phyloP scores from a whole-genome alignment of 1,139 yeast genomes.

The Groenewaldozyma sp. region DNA sequence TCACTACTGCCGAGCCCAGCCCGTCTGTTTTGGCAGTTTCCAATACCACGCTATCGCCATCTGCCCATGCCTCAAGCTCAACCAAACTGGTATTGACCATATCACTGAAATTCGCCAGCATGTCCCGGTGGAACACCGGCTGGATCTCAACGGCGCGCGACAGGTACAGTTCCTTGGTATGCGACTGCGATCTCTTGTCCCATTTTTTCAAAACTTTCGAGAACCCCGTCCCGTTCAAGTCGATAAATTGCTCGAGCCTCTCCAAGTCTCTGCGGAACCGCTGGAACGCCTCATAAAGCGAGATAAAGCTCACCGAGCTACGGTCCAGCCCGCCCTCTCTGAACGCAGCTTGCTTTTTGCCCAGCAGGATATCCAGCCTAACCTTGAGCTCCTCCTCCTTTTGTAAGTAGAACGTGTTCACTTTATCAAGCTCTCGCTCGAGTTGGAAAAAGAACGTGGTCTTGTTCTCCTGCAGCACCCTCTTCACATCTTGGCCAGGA shows the following conservation, averaged over 20 bases:
- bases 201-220: slow-evolving; percentile 92
- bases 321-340: slow-evolving; percentile 35
- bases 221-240: slow-evolving; percentile 89
- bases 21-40: slow-evolving; percentile 14
- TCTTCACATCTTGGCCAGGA: slow-evolving; percentile 33
- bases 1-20: slow-evolving; percentile 3
- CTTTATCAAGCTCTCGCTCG: slow-evolving; percentile 92
- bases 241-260: slow-evolving; percentile 84
- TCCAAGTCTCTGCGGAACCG: slow-evolving; percentile 83
- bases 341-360: slow-evolving; percentile 57
- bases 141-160: slow-evolving; percentile 93
- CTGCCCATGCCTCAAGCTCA: slow-evolving; percentile 79
- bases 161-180: slow-evolving; percentile 83
- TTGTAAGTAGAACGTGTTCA: slow-evolving; percentile 78
- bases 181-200: slow-evolving; percentile 94
- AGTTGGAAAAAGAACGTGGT: slow-evolving; percentile 88
- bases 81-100: slow-evolving; percentile 64
- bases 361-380: slow-evolving; percentile 63
- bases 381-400: slow-evolving; percentile 77
- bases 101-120: slow-evolving; percentile 78
- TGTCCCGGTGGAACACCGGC: slow-evolving; percentile 89
- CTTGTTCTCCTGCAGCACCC: slow-evolving; percentile 75
- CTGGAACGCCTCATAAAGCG: slow-evolving; percentile 79
- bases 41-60: slow-evolving; percentile 48
- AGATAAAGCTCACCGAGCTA: slow-evolving; percentile 50